Percentiles rank a stretch among this genome's conserved stretches.
Evolutionary conservation across 768 basidiomycete species (phyloP).

Genomic region (Amanita polypyramis): DNA sequence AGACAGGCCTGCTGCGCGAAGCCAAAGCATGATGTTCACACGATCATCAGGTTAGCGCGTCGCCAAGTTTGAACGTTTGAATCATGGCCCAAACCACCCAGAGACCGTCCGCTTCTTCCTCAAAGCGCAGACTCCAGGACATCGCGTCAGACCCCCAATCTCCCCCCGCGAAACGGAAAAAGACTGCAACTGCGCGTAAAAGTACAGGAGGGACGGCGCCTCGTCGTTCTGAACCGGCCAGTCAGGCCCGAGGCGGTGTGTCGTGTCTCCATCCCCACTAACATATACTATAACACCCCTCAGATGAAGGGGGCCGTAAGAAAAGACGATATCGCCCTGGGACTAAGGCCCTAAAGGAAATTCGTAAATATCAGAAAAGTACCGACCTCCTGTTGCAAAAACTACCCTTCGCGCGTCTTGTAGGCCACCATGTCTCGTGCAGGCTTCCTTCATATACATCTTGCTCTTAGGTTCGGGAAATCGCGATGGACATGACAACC

Average conservation of each 20-base stretch:
- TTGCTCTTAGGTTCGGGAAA: conserved; percentile 78
- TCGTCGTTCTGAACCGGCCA: conserved; percentile 19
- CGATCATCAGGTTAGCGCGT: conserved; percentile 12
- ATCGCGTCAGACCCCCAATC: conserved; percentile 34
- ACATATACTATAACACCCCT: not conserved
- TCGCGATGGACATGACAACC: conserved; percentile 84
- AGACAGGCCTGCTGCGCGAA: not conserved
- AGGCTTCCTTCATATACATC: not conserved
- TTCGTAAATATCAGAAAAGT: conserved; percentile 89
- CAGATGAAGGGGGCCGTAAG: conserved; percentile 25
- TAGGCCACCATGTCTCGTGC: conserved; percentile 28
- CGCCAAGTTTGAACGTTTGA: not conserved
- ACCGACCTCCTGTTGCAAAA: conserved; percentile 83
- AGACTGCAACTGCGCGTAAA: conserved; percentile 66
- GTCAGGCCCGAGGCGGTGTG: conserved; percentile 10
- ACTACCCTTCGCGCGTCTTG: conserved; percentile 87
- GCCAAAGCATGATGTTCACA: conserved; percentile 8
- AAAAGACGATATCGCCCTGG: conserved; percentile 76
- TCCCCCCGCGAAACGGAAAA: conserved; percentile 39
- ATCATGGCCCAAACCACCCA: conserved; percentile 66
- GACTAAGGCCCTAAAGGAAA: conserved; percentile 84
- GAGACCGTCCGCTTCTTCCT: conserved; percentile 26
- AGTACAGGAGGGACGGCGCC: conserved; percentile 66
- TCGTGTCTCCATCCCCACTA: not conserved
- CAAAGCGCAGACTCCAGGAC: conserved; percentile 38